Evolutionary conservation across 179 eudicot genomes (phyloP).

Genomic region (Drosera spatulata): DNA sequence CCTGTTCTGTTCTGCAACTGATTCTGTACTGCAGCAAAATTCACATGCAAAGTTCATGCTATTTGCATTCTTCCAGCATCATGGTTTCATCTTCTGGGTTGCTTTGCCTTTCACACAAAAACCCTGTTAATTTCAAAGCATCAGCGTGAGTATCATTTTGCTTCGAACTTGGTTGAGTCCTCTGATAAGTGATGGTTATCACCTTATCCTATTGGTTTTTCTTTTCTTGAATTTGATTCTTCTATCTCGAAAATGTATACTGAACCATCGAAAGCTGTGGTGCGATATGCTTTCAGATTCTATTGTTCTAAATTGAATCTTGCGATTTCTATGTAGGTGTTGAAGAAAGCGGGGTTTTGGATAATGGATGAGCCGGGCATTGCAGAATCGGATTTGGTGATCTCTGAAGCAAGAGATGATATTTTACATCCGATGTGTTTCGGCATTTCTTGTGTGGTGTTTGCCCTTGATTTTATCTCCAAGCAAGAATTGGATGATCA

Average conservation of each 20-base stretch:
- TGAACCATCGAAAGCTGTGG: neutral
- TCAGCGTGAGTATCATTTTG: neutral
- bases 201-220: neutral
- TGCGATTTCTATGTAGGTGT: neutral
- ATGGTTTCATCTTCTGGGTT: neutral
- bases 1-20: constrained; percentile 3
- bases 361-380: constrained; percentile 49
- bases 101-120: neutral
- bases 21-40: neutral
- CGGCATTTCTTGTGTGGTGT: constrained; percentile 67
- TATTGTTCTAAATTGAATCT: neutral
- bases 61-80: neutral
- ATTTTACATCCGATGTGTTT: constrained; percentile 55
- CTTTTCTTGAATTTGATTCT: neutral
- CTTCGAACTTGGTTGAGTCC: neutral
- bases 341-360: constrained; percentile 11
- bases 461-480: constrained; percentile 39
- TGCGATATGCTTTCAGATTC: too few species aligned
- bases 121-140: neutral
- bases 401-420: constrained; percentile 34
- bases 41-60: constrained; percentile 1
- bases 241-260: neutral
- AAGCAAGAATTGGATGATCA: constrained; percentile 23
- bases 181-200: neutral
- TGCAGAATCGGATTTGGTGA: constrained; percentile 12